A percentile compares a stretch with the other conserved stretches of the same genome.
phyloP scores from a whole-genome alignment of 768 basidiomycete species.

The Kwoniella heveanensis region DNA sequence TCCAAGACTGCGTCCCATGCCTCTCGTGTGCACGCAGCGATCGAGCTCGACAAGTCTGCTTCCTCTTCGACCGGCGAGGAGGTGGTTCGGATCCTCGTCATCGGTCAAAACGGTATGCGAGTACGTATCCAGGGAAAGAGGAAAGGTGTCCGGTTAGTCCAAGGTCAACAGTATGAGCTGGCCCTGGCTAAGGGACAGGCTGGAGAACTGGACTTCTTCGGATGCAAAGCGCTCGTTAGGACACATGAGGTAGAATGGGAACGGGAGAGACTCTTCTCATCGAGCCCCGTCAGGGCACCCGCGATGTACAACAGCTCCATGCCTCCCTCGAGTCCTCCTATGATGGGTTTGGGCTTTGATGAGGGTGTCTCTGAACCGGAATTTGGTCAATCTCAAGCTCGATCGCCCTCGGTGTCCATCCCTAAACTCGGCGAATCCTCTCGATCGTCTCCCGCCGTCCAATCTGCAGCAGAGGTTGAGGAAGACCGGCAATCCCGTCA shows the following conservation, averaged over 20 bases:
- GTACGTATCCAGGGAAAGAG: conserved; percentile 22
- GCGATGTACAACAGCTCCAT: conserved; percentile 14
- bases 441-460: not conserved
- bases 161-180: conserved; percentile 33
- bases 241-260: not conserved
- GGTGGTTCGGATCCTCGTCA: conserved; percentile 30
- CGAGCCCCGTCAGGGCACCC: conserved; percentile 13
- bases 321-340: conserved; percentile 35
- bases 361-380: conserved; percentile 12
- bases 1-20: conserved; percentile 43
- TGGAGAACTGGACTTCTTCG: conserved; percentile 42
- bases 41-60: conserved; percentile 25
- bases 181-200: not conserved
- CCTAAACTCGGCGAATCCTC: not conserved
- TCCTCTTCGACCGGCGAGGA: not conserved
- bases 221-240: conserved; percentile 25
- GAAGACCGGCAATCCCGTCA: conserved; percentile 12
- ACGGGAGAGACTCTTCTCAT: conserved; percentile 23
- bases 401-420: not conserved
- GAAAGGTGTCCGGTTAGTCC: conserved; percentile 21
- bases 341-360: conserved; percentile 18
- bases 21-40: conserved; percentile 43
- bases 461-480: not conserved
- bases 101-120: conserved; percentile 47
- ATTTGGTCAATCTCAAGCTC: not conserved